phyloP scores from a whole-genome alignment of 2,329 filamentous ascomycete species.

The Plectosphaerella plurivora region DNA sequence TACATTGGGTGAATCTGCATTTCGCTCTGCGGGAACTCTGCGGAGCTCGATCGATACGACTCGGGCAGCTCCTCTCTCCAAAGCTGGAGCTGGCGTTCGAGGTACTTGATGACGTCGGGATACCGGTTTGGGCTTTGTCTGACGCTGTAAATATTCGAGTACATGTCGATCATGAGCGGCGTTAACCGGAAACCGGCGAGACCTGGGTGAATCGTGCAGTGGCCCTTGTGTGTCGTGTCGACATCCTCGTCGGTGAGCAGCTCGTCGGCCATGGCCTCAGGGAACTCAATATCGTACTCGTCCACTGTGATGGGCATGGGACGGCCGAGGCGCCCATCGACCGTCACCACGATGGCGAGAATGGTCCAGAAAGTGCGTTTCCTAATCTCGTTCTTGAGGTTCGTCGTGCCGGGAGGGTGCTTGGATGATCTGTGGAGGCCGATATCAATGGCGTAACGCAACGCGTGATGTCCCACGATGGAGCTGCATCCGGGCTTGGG shows the following conservation, averaged over 20 bases:
- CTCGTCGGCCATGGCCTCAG: constrained; percentile 67
- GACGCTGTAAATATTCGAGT: constrained; percentile 70
- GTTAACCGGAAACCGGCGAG: constrained; percentile 62
- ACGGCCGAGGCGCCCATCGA: constrained; percentile 71
- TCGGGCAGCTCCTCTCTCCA: constrained; percentile 63
- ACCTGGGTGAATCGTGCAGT: constrained; percentile 64
- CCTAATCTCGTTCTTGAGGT: constrained; percentile 68
- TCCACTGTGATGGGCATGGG: constrained; percentile 71
- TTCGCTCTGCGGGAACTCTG: constrained; percentile 25
- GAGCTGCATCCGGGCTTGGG: constrained; percentile 74
- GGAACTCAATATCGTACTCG: constrained; percentile 76
- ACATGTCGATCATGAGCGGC: constrained; percentile 68
- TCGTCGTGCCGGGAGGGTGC: constrained; percentile 36
- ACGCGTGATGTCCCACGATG: constrained; percentile 59
- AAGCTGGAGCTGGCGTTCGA: constrained; percentile 60
- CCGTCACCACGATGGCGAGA: constrained; percentile 59
- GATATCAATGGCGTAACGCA: constrained; percentile 68
- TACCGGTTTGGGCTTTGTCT: constrained; percentile 61
- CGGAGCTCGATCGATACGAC: constrained; percentile 45
- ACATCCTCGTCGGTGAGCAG: constrained; percentile 61
- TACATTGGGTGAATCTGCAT: constrained; percentile 49
- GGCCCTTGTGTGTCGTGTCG: constrained; percentile 47
- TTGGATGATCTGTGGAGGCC: constrained; percentile 70
- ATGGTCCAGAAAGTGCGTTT: constrained; percentile 77
- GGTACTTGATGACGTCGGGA: constrained; percentile 53